These are phyloP conservation scores for Capsicum pubescens DNA, from an alignment of 257 asterid species.

Conservation along the genomic window DNA sequence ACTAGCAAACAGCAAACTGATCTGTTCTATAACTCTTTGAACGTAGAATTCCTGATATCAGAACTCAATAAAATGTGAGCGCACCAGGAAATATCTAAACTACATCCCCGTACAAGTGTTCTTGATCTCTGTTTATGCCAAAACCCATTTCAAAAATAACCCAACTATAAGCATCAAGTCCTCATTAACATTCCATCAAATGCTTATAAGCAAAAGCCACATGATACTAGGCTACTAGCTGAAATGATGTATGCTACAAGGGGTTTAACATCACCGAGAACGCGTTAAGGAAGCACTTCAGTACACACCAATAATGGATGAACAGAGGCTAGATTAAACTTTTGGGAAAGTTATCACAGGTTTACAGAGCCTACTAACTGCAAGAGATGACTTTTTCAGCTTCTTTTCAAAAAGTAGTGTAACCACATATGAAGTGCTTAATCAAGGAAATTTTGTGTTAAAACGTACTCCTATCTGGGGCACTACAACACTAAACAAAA, in stretches of 20 bases:
- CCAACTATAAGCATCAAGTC: constrained; percentile 2
- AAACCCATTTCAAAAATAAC: constrained; percentile 20
- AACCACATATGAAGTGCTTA: constrained; percentile 5
- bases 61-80: not conserved
- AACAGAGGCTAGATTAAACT: not conserved
- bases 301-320: not conserved
- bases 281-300: not conserved
- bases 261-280: not conserved
- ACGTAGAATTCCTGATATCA: not conserved
- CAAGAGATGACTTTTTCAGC: constrained; percentile 4
- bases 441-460: not conserved
- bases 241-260: not conserved
- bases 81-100: not conserved
- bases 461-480: not conserved
- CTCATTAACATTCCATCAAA: not conserved
- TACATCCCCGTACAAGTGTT: not conserved
- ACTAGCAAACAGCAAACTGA: not conserved
- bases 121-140: not conserved
- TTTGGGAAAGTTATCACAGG: not conserved
- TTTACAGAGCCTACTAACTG: not conserved
- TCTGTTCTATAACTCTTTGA: not conserved
- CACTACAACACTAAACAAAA: not conserved
- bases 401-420: not conserved
- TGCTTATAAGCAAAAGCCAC: not conserved
- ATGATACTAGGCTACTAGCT: not conserved